Base-by-base conservation (phyloP, 2,329 filamentous ascomycete species). In the Trichoderma sp. region DNA sequence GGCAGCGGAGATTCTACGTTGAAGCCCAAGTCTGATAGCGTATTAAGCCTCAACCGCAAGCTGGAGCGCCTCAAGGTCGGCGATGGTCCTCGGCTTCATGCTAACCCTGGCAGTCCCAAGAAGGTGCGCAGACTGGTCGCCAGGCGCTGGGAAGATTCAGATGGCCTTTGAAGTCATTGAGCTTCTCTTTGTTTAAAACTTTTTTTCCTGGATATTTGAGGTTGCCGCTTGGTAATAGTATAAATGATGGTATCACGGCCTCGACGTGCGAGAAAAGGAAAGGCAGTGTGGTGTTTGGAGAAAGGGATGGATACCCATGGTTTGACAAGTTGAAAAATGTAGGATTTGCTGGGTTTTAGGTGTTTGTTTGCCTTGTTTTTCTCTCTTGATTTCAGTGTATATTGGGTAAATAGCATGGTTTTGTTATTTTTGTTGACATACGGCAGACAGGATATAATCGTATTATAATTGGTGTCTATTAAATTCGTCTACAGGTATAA, bases 51-150 rank as follows among this genome's bases (percentile, higher is more conserved):
- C 5, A 80, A 84, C 3, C 80, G 79, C 30, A 83, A 81, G 75
- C 77, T 88, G 76, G 85, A 87, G 76, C 78, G 80, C 70, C 79
- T 88, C 74, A 81, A 82, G 4, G 79, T 88, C 39, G 83, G 80
- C 64, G 79, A 81, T 18, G 76, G 75, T 39, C 68, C 70, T 69
- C 68, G 74, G 55, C 60, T 74, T 13, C 74, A 75, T 65, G 74
- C 71, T 51, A 77, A 75, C 52, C 81, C 80, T 0, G 81, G 80
- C 0, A 87, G 83, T 68, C 84, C 85, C 16, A 87, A 86, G 76
- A 87, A 86, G 77, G 75, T 85, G 71, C 81, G 84, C n/a, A 84
- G 82, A 73, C 71, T 87, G 68, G 80, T 77, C 3, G 74, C 79
- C 4, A 83, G 82, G 74, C 81, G 81, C 70, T 88, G 85, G 85